Base-by-base conservation (phyloP, 768 basidiomycete genomes). In the Lactarius sp. region DNA sequence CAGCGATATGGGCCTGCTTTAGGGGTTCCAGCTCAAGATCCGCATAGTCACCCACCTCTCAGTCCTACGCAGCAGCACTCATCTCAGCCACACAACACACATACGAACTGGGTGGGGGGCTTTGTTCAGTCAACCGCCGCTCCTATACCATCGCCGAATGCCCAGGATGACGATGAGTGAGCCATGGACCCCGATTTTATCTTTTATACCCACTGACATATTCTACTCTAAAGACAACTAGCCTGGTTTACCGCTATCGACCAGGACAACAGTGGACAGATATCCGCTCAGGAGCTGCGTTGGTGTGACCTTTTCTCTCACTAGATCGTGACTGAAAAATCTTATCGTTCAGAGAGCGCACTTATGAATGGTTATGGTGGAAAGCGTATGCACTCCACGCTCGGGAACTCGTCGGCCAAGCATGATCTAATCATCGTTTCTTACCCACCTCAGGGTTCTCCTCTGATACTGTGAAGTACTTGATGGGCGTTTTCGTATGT, bases 401-500 rank as follows among this genome's bases (percentile, higher is more conserved):
- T 47, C 18, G 8, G 7, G 8, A 20, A 41, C 39, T 47, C 46
- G n/a, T n/a, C 20, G 2, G 46, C n/a, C n/a, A 14, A 6, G 20
- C 18, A n/a, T 20, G 8, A 20, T 20, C 46, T 20, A 47, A 47
- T 18, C 10, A 20, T 10, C 27, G 2, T 6, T 1, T 10, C 27
- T 6, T 51, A 27, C 13, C 44, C 6, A 47, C 1, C 36, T 0
- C 12, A 51, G 49, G n/a, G 1, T 59, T 59, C 27, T 59, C 58
- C 10, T 3, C 50, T 12, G 16, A 51, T 36, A 59, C 58, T 20
- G 58, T 59, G 37, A 51, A n/a, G 18, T 59, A 59, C 47, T 20
- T 59, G 47, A 59, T 59, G 58, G 33, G 22, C 37, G 31, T 59
- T 39, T 59, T 59, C 37, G 58, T 59, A 41, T 16, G 58, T 52